These are phyloP conservation scores for Fusarium armeniacum DNA, from an alignment of 2,329 filamentous ascomycete genomes.

Conservation along the genomic window DNA sequence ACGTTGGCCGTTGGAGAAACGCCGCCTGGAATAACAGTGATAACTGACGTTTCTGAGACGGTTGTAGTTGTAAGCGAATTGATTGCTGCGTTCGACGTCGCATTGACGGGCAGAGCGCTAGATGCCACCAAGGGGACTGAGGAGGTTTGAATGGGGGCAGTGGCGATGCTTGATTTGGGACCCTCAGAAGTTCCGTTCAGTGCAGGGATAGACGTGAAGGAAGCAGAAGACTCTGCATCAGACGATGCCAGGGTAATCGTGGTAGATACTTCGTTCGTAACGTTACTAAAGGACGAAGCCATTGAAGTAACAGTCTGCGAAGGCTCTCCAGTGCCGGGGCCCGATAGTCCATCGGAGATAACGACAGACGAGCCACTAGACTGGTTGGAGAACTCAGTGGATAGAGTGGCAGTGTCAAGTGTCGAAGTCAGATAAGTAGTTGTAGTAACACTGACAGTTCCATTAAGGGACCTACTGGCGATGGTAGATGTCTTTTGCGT, in stretches of 20 bases:
- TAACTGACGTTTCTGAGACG: constrained; percentile 25
- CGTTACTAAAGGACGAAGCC: constrained; percentile 7
- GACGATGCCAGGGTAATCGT: neutral
- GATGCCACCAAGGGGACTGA: constrained; percentile 19
- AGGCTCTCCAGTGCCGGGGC: constrained; percentile 4
- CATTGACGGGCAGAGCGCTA: constrained; percentile 20
- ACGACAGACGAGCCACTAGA: neutral
- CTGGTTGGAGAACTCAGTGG: neutral
- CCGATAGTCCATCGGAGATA: constrained; percentile 12
- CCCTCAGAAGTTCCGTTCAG: constrained; percentile 4
- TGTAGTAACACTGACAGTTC: constrained; percentile 13
- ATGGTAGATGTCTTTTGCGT: neutral
- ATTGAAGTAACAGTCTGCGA: constrained; percentile 1
- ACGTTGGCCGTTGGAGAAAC: constrained; percentile 21
- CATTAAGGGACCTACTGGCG: neutral
- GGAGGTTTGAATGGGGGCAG: neutral
- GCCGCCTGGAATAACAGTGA: constrained; percentile 40
- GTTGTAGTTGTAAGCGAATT: constrained; percentile 25
- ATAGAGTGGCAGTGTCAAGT: neutral
- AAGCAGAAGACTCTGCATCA: constrained; percentile 13
- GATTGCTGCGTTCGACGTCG: constrained; percentile 8
- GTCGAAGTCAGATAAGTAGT: constrained; percentile 23
- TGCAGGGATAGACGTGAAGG: neutral
- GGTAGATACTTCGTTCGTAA: neutral
- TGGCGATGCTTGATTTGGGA: constrained; percentile 9